phyloP scores from a whole-genome alignment of 2,329 filamentous ascomycete genomes.

The Fusarium sarcochroum region DNA sequence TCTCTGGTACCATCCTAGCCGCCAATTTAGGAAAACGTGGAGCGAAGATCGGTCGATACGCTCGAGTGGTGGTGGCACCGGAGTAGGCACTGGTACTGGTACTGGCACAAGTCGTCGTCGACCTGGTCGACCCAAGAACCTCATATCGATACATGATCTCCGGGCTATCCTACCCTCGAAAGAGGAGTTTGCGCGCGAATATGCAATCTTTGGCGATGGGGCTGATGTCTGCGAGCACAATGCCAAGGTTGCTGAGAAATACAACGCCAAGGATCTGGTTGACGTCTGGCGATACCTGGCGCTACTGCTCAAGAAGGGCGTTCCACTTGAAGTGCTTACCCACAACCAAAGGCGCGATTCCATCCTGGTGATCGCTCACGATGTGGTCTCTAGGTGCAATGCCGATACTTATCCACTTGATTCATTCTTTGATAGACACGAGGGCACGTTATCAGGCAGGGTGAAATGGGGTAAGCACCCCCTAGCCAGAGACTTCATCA shows the following conservation, averaged over 20 bases:
- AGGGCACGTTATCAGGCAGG: slow-evolving; percentile 64
- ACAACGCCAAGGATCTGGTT: slow-evolving; percentile 79
- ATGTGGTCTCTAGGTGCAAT: slow-evolving; percentile 63
- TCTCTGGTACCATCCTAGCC: slow-evolving; percentile 68
- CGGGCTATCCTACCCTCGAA: slow-evolving; percentile 83
- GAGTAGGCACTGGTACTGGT: slow-evolving; percentile 62
- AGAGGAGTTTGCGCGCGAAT: slow-evolving; percentile 80
- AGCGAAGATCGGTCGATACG: slow-evolving; percentile 70
- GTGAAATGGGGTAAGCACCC: slow-evolving; percentile 79
- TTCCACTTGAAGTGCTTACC: slow-evolving; percentile 76
- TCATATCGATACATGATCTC: slow-evolving; percentile 80
- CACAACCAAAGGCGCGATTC: slow-evolving; percentile 69
- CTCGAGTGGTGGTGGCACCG: slow-evolving; percentile 73
- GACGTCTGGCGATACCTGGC: slow-evolving; percentile 88
- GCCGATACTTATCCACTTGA: slow-evolving; percentile 30
- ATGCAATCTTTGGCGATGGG: slow-evolving; percentile 86
- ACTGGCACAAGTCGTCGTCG: slow-evolving; percentile 67
- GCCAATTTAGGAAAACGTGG: slow-evolving; percentile 67
- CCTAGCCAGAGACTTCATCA: slow-evolving; percentile 72
- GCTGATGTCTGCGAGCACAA: slow-evolving; percentile 89
- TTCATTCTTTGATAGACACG: slow-evolving; percentile 19
- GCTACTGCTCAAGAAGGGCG: slow-evolving; percentile 81
- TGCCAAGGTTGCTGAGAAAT: slow-evolving; percentile 79
- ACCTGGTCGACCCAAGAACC: slow-evolving; percentile 70
- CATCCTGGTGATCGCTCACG: slow-evolving; percentile 77